Conservation (phyloP, 164 flowering plant species). For the Liriodendron chinense region DNA sequence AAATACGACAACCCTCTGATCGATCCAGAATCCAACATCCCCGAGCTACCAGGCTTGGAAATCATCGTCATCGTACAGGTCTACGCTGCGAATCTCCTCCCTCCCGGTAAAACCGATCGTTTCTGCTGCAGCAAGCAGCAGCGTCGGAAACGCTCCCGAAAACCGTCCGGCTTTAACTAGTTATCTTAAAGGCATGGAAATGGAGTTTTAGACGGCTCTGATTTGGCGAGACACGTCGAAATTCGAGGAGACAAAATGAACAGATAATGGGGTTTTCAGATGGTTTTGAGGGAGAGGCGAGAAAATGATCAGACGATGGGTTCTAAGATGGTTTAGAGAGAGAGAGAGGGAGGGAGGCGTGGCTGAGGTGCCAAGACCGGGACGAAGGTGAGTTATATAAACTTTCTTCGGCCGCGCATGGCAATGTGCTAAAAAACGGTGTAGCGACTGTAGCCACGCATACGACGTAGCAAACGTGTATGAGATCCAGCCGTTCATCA, state of each 20-base stretch:
- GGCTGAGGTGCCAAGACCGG: no score
- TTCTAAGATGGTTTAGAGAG: no score
- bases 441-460: no score
- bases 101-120: neutral
- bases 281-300: neutral
- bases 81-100: neutral
- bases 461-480: no score
- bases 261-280: neutral
- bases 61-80: slow-evolving; percentile 50
- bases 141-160: neutral
- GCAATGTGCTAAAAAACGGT: no score
- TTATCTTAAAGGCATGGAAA: neutral
- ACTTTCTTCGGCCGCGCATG: no score
- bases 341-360: no score
- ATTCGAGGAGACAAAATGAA: neutral
- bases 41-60: slow-evolving; percentile 68
- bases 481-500: no score
- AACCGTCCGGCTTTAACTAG: neutral
- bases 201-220: neutral
- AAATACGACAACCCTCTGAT: slow-evolving; percentile 61
- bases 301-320: no score
- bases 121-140: no score
- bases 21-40: slow-evolving; percentile 45
- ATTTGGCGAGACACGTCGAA: neutral
- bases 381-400: no score